These are phyloP conservation scores for Soucietia sequanensis DNA, from an alignment of 805 yeast species.

Conservation along the genomic window DNA sequence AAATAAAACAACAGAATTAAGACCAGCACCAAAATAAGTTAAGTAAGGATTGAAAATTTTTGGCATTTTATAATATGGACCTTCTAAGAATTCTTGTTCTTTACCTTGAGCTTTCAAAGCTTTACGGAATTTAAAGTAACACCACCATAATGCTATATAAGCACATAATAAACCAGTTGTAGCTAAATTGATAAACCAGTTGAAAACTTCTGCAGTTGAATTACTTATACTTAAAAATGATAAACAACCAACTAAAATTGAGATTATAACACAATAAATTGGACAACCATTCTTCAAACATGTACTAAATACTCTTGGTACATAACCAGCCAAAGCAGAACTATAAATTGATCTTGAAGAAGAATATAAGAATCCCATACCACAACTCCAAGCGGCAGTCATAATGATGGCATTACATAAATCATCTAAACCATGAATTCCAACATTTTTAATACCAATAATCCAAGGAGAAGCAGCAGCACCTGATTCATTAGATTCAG, in stretches of 20 bases:
- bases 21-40: conserved; percentile 22
- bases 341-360: conserved; percentile 34
- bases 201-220: conserved; percentile 28
- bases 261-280: conserved; percentile 22
- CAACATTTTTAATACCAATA: conserved; percentile 14
- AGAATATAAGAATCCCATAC: conserved; percentile 34
- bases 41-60: conserved; percentile 22
- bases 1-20: conserved; percentile 24
- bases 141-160: conserved; percentile 28
- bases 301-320: conserved; percentile 30
- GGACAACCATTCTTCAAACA: conserved; percentile 35
- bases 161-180: conserved; percentile 35
- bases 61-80: conserved; percentile 18
- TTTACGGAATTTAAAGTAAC: conserved; percentile 30
- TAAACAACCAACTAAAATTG: conserved; percentile 19
- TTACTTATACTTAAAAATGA: conserved; percentile 28
- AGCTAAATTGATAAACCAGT: conserved; percentile 36
- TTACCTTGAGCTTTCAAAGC: conserved; percentile 29
- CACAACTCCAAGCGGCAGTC: conserved; percentile 38
- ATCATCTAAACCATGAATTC: conserved; percentile 33
- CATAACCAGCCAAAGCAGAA: conserved; percentile 35
- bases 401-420: conserved; percentile 33
- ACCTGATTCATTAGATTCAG: background rate
- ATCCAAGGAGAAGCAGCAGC: background rate
- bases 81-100: too few relatives aligned